These are phyloP conservation scores for Sophora flavescens DNA, from an alignment of 306 rosid genomes.

Conservation along the genomic window DNA sequence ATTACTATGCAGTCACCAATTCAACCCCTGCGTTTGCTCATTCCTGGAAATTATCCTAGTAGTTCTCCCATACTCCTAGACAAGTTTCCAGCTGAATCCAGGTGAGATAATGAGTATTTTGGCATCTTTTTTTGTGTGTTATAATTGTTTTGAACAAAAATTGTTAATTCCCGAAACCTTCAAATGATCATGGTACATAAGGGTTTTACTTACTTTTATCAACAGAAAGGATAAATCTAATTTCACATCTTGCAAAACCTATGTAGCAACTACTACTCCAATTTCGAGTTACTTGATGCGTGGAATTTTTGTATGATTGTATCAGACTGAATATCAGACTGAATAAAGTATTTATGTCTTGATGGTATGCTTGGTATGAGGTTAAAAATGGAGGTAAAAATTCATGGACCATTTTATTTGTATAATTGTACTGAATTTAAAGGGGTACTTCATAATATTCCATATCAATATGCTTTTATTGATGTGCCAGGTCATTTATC, in stretches of 20 bases:
- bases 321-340: background rate
- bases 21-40: slow-evolving; percentile 87
- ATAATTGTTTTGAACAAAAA: slow-evolving; percentile 19
- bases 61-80: slow-evolving; percentile 89
- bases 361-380: background rate
- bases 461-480: slow-evolving; percentile 2
- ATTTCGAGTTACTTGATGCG: background rate
- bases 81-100: slow-evolving; percentile 80
- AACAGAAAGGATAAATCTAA: slow-evolving; percentile 15
- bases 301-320: background rate
- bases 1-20: slow-evolving; percentile 80
- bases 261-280: background rate
- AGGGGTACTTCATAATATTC: background rate
- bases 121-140: slow-evolving; percentile 37
- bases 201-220: background rate
- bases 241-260: background rate
- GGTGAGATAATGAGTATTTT: slow-evolving; percentile 59
- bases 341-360: background rate
- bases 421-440: slow-evolving; percentile 14
- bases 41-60: slow-evolving; percentile 88
- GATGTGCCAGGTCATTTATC: slow-evolving; percentile 4
- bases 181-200: background rate
- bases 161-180: background rate
- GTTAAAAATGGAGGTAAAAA: background rate
- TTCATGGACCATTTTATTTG: background rate